These are phyloP conservation scores for Tulasnella sp. DNA, from an alignment of 768 basidiomycete species.

Conservation along the genomic window DNA sequence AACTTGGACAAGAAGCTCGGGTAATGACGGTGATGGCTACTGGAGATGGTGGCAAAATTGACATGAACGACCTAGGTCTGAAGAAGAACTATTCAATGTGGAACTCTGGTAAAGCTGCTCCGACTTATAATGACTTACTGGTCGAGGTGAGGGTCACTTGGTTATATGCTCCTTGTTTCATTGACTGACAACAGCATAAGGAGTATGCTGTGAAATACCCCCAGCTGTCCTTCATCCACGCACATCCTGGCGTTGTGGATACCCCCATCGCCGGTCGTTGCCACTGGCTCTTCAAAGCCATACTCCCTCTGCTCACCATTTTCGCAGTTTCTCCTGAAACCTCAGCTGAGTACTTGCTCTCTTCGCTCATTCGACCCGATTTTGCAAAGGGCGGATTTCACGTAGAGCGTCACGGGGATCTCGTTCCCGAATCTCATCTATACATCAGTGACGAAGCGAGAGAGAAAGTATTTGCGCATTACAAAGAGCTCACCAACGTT, in stretches of 20 bases:
- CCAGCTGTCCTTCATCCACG: constrained; percentile 11
- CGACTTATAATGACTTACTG: constrained; percentile 9
- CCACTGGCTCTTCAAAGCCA: not conserved
- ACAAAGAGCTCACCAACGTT: no score
- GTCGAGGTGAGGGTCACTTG: constrained; percentile 5
- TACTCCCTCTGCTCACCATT: not conserved
- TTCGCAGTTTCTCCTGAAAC: not conserved
- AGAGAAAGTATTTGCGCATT: not conserved
- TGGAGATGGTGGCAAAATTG: not conserved
- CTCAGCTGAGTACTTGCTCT: constrained; percentile 13
- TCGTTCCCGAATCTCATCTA: no score
- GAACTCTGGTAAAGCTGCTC: not conserved
- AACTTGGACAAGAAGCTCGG: constrained; percentile 13
- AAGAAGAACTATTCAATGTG: constrained; percentile 9
- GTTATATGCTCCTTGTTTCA: not conserved
- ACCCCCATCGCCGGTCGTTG: constrained; percentile 19
- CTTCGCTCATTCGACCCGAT: not conserved
- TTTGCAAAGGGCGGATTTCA: constrained; percentile 7
- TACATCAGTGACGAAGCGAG: not conserved
- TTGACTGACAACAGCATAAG: not conserved
- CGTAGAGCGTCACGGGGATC: constrained; percentile 9
- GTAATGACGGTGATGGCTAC: constrained; percentile 10
- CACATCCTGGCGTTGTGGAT: constrained; percentile 9
- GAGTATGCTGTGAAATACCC: constrained; percentile 12
- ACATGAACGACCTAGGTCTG: constrained; percentile 13